These are phyloP conservation scores for Colletotrichum sp. DNA, from an alignment of 2,329 filamentous ascomycete genomes.

Conservation along the genomic window DNA sequence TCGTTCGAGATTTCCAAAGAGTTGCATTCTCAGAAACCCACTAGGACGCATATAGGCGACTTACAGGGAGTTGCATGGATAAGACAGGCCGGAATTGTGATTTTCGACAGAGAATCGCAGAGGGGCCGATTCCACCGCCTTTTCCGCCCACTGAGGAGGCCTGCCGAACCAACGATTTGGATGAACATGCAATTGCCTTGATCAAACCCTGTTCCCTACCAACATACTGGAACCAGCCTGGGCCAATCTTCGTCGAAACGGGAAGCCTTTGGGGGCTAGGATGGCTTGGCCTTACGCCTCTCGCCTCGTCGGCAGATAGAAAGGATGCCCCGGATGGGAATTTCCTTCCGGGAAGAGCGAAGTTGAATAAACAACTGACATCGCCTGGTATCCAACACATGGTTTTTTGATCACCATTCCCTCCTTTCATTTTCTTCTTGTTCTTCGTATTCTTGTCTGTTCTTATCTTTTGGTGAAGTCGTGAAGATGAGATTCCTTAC, in stretches of 20 bases:
- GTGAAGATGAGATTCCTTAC: conserved; percentile 13
- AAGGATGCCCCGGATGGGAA: neutral
- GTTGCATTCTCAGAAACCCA: neutral
- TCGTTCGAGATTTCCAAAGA: neutral
- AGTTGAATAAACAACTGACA: neutral
- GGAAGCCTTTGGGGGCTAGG: neutral
- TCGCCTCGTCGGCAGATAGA: conserved; percentile 2
- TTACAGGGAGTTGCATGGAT: neutral
- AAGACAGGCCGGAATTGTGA: neutral
- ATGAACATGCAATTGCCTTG: neutral
- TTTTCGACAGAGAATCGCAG: neutral
- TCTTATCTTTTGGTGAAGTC: neutral
- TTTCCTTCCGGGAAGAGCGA: neutral
- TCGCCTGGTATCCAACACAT: neutral
- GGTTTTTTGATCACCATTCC: neutral
- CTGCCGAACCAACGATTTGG: neutral
- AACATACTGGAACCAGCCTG: neutral
- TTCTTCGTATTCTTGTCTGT: neutral
- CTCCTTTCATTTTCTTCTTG: neutral
- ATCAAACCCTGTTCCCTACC: neutral
- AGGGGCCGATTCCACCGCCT: neutral
- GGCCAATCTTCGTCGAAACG: neutral
- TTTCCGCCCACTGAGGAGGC: neutral
- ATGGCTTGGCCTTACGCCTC: neutral
- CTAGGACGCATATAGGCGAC: neutral